phyloP scores from a whole-genome alignment of 1,139 yeast species.

The Lodderomyces oxycetoniae region DNA sequence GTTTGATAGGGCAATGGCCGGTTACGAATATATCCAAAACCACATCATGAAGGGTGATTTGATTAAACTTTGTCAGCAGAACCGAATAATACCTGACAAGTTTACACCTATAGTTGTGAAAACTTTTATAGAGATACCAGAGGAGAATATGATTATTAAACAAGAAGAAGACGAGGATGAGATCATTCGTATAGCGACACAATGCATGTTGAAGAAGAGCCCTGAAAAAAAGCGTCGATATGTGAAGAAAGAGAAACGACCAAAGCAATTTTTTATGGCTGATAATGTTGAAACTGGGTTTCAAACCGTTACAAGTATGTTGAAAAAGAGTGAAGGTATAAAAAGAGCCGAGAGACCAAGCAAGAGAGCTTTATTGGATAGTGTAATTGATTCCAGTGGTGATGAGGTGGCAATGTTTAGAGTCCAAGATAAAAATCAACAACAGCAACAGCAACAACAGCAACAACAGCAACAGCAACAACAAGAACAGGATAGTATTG shows the following conservation, averaged over 20 bases:
- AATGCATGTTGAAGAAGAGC: conserved; percentile 30
- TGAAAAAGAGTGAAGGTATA: conserved; percentile 18
- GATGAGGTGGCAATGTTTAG: conserved; percentile 1
- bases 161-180: conserved; percentile 60
- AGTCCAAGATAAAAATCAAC: background rate
- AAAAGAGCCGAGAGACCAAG: background rate
- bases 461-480: background rate
- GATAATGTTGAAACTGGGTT: conserved; percentile 73
- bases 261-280: conserved; percentile 66
- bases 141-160: conserved; percentile 55
- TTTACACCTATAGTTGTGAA: conserved; percentile 53
- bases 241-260: conserved; percentile 14
- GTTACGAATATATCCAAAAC: conserved; percentile 73
- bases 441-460: background rate
- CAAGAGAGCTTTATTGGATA: background rate
- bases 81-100: conserved; percentile 61
- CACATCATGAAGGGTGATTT: conserved; percentile 44
- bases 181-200: conserved; percentile 59
- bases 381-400: background rate
- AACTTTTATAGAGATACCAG: conserved; percentile 59
- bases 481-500: too few species aligned
- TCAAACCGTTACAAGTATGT: conserved; percentile 49
- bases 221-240: conserved; percentile 8
- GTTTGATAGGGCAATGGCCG: conserved; percentile 80
- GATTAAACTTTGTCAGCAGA: conserved; percentile 43